A percentile compares a stretch with the other conserved stretches of the same genome.
These are phyloP conservation scores for Leishmania tropica DNA, from an alignment of 208 protist genomes.

Conservation along the genomic window DNA sequence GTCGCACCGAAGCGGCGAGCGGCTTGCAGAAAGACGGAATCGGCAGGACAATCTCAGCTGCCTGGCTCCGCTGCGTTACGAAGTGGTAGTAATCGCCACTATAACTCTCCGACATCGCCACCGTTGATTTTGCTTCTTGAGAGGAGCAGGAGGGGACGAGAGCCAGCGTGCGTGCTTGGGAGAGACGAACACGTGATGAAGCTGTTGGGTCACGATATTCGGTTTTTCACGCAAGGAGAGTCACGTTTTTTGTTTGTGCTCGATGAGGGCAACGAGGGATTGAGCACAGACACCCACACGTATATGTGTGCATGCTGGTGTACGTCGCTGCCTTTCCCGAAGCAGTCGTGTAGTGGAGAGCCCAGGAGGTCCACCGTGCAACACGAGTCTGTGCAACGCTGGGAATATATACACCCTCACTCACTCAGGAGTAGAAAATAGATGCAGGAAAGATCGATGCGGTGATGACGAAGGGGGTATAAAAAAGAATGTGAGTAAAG, in stretches of 20 bases:
- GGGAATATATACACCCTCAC: no score
- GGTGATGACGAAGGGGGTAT: not conserved
- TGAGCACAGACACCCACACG: not conserved
- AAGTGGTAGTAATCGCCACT: slow-evolving; percentile 26
- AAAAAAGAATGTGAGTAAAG: not conserved
- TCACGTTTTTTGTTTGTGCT: not conserved
- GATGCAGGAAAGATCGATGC: not conserved
- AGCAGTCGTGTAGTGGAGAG: not conserved
- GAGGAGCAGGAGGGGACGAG: not conserved
- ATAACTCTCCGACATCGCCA: not conserved
- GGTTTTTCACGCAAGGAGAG: not conserved
- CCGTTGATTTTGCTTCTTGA: not conserved
- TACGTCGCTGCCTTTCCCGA: not conserved
- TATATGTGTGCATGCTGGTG: not conserved
- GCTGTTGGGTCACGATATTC: not conserved
- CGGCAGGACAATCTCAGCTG: slow-evolving; percentile 28
- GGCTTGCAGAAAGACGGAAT: slow-evolving; percentile 45
- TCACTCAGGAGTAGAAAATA: not conserved
- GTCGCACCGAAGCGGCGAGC: slow-evolving; percentile 36
- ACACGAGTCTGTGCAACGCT: not conserved
- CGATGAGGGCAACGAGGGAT: not conserved
- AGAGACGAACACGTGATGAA: not conserved
- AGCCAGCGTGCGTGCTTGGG: not conserved
- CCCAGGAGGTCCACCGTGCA: not conserved
- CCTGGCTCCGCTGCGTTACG: slow-evolving; percentile 34